Percentiles rank a stretch among this genome's conserved stretches.
Evolutionary conservation across 2,329 filamentous ascomycete genomes (phyloP).

Genomic region (Camptophora hylomeconis): DNA sequence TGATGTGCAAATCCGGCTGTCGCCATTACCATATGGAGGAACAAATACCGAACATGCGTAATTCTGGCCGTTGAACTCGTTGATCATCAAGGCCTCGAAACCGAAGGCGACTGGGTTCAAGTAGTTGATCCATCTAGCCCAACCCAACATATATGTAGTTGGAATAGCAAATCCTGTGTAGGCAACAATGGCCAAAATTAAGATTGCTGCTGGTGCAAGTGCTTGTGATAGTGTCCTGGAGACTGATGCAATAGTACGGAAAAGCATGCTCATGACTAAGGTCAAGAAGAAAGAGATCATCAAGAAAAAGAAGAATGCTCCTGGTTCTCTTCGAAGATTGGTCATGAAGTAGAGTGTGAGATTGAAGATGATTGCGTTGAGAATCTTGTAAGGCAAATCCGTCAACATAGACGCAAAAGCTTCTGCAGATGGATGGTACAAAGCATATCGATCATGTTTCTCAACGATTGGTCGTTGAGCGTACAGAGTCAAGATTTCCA

Average conservation of each 20-base stretch:
- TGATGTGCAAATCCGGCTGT: constrained; percentile 52
- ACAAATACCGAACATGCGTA: constrained; percentile 42
- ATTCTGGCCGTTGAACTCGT: constrained; percentile 44
- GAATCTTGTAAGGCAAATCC: constrained; percentile 71
- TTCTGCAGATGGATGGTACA: constrained; percentile 83
- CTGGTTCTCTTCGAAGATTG: constrained; percentile 59
- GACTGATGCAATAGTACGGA: constrained; percentile 60
- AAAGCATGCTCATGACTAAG: constrained; percentile 34
- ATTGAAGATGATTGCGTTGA: constrained; percentile 67
- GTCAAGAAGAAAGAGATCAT: constrained; percentile 51
- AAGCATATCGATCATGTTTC: constrained; percentile 73
- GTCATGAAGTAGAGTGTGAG: constrained; percentile 77
- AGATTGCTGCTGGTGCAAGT: constrained; percentile 41
- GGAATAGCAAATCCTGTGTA: constrained; percentile 56
- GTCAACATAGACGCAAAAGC: constrained; percentile 76
- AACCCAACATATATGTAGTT: constrained; percentile 43
- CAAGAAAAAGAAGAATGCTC: constrained; percentile 74
- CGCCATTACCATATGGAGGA: constrained; percentile 36
- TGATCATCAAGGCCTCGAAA: constrained; percentile 46
- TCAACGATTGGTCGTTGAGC: constrained; percentile 84
- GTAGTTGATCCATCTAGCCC: constrained; percentile 56
- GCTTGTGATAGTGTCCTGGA: constrained; percentile 54
- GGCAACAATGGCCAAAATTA: constrained; percentile 46
- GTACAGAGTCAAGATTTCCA: constrained; percentile 63
- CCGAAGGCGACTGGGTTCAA: constrained; percentile 53